phyloP scores from a whole-genome alignment of 352 stramenopile genomes.

The Discostella stelligera region DNA sequence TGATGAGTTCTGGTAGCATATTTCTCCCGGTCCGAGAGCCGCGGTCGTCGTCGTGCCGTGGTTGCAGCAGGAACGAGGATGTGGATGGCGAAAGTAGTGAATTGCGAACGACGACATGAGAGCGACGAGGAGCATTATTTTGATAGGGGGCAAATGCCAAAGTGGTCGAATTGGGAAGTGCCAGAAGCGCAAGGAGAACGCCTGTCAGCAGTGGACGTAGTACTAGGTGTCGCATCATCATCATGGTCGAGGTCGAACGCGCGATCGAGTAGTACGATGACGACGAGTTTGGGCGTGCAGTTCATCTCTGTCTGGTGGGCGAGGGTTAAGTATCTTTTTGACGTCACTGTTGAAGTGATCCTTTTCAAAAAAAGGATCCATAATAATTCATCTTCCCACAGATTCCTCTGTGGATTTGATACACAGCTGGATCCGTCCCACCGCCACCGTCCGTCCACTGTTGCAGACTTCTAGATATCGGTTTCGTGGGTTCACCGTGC shows the following conservation, averaged over 20 bases:
- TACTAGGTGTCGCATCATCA: not conserved
- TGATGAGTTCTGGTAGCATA: slow-evolving; percentile 10
- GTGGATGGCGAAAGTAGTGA: not conserved
- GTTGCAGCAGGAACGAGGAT: not conserved
- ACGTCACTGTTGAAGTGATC: not conserved
- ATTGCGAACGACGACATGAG: not conserved
- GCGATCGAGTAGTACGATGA: not conserved
- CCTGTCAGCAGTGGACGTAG: not conserved
- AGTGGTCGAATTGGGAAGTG: not conserved
- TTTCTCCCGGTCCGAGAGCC: slow-evolving; percentile 1
- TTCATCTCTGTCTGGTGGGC: too few species aligned
- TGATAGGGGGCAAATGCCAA: not conserved
- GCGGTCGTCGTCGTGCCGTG: not conserved
- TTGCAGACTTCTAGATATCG: too few species aligned
- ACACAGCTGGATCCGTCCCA: too few species aligned
- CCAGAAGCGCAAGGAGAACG: not conserved
- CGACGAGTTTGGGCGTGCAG: too few species aligned
- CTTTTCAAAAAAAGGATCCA: too few species aligned
- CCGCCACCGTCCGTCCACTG: too few species aligned
- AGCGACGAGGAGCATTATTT: not conserved
- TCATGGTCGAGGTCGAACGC: not conserved
- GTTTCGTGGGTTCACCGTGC: too few species aligned
- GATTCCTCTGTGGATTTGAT: too few species aligned
- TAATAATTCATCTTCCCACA: too few species aligned
- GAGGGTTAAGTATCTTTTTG: not conserved